These are phyloP conservation scores for Candida krabiensis DNA, from an alignment of 805 yeast genomes.

Conservation along the genomic window DNA sequence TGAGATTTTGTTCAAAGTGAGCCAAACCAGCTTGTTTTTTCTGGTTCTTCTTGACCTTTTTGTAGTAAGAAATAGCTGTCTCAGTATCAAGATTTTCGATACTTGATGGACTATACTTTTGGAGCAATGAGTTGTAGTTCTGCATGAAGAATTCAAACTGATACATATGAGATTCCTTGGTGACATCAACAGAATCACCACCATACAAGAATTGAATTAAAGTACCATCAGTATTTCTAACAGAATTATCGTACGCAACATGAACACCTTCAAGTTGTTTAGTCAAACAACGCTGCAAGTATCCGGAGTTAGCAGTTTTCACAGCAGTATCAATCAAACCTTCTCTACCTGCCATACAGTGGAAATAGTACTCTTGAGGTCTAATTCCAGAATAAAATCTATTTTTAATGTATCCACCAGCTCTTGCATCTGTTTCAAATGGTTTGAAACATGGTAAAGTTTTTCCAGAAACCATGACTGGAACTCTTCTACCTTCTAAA, in stretches of 20 bases:
- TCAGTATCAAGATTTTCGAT: constrained; percentile 80
- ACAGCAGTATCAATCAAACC: constrained; percentile 99
- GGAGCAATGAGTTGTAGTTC: constrained; percentile 82
- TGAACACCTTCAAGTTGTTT: constrained; percentile 98
- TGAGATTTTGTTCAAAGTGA: constrained; percentile 58
- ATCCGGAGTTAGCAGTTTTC: constrained; percentile 97
- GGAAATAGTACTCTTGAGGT: constrained; percentile 99
- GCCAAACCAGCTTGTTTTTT: constrained; percentile 64
- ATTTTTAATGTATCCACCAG: constrained; percentile 97
- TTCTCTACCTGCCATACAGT: constrained; percentile 99
- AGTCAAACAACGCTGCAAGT: constrained; percentile 96
- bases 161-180: constrained; percentile 90
- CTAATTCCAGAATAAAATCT: constrained; percentile 97
- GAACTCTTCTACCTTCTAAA: constrained; percentile 98
- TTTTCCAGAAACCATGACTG: constrained; percentile 98
- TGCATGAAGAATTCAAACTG: constrained; percentile 92
- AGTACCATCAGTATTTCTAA: constrained; percentile 93
- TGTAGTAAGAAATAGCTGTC: constrained; percentile 73
- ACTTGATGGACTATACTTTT: constrained; percentile 83
- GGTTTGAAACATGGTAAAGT: constrained; percentile 96
- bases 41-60: constrained; percentile 73
- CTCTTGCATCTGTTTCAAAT: constrained; percentile 94
- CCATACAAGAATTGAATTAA: constrained; percentile 95
- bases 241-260: constrained; percentile 89
- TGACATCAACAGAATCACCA: constrained; percentile 94